Evolutionary conservation across 1,284 basidiomycete species (phyloP), one percentile per base, ranked within the genome.

Genomic region (Coniferiporia sulphurascens): DNA sequence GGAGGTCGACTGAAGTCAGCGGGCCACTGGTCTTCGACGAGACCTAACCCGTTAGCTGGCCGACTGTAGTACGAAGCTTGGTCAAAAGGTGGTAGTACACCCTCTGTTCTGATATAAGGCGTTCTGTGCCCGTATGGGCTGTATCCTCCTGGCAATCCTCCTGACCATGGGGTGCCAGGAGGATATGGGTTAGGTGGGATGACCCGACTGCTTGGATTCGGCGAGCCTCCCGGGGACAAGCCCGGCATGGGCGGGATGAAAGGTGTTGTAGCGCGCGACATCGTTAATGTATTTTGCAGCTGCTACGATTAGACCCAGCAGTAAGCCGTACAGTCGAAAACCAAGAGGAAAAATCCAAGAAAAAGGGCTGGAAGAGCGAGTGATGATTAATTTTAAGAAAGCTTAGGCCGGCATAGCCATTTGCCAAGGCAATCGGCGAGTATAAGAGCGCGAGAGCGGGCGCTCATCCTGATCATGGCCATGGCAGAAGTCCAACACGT

Each of bases 161-260:
- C 15, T 21, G 35, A 3, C 49, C 49, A 32, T 36, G 19, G 15
- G 10, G 46, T 32, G 13, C 44, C 34, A n/a, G 46, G 13, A 43
- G 45, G 17, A 8, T 5, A 15, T 3, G 44, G 19, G 17, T 46
- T 17, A n/a, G 55, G 55, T n/a, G 55, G 55, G n/a, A 56, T 49
- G 6, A 48, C 55, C 7, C 34, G 46, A 21, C 15, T 51, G 9
- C 15, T 4, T 8, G 9, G 49, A 13, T n/a, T 8, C 27, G 49
- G 49, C 13, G 49, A 36, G 19, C 19, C 48, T 32, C 19, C 51
- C 12, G 57, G 43, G 10, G 58, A 43, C 19, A 43, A 38, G 9
- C 38, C 58, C 49, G 58, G 58, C 19, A 19, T 41, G 35, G 58
- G 53, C 38, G 58, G 52, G 35, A 55, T 43, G 53, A 60, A 55